Base-by-base conservation (phyloP, 306 rosid species). In the Trichosanthes cucumerina region DNA sequence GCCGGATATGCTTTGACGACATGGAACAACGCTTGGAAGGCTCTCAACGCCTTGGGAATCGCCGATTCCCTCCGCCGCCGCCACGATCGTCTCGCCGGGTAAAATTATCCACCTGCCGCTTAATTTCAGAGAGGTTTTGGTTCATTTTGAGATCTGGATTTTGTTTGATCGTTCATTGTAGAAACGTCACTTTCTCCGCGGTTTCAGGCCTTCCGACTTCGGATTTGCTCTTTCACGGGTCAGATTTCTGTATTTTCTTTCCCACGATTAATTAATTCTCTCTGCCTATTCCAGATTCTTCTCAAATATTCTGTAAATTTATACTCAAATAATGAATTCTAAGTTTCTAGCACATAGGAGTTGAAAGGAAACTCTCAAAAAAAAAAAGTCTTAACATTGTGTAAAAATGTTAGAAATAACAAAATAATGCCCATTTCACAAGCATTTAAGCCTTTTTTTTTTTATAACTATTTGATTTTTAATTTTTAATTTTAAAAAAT, bases 1-100 rank as follows among this genome's bases (percentile, higher is more conserved):
- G 36, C 83, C 18, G 93, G 93, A 0, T 88, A 79, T 79, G 91
- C 89, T n/a, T 58, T 89, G 69, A 5, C 80, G 6, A 36, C 43
- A 34, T 89, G 91, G 89, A 70, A 77, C 5, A 89, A 91, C 71
- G 92, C 84, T 72, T 91, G 90, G 93, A 88, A 79, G 75, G 92
- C 91, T 7, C 83, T 91, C 57, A 86, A 91, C 52, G 91, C 84
- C 75, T 69, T 88, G 49, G 92, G 89, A 38, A 74, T 88, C 34
- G 90, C 86, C 49, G 79, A 78, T 43, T 36, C 79, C 56, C 92
- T 91, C 12, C 88, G 92, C 52, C 81, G 14, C 7, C 78, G 65
- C 70, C 92, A 89, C 77, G 7, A 66, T 0, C 86, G 13, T 16
- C 75, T 89, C 34, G 3, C 34, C 44, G 84, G 91, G 92, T 86